phyloP scores from a whole-genome alignment of 75 land plant species.

The Cunninghamia lanceolata region DNA sequence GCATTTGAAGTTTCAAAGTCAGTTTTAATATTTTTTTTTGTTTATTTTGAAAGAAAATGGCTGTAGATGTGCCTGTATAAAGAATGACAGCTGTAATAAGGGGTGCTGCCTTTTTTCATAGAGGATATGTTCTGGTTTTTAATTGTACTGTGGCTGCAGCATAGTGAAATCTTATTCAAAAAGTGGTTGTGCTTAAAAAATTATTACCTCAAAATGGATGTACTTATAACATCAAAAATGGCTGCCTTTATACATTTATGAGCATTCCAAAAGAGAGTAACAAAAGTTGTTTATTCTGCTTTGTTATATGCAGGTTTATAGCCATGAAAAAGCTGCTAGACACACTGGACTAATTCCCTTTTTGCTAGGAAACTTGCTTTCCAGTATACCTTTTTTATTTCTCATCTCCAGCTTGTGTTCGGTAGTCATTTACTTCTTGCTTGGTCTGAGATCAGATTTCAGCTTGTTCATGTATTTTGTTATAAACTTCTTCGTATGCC shows the following conservation, averaged over 20 bases:
- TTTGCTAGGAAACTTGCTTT: constrained; percentile 24
- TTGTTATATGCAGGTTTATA: constrained; percentile 18
- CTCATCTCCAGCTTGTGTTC: constrained; percentile 22
- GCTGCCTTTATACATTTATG: not conserved
- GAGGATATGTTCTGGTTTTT: not conserved
- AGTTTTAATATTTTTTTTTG: not conserved
- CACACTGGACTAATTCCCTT: constrained; percentile 23
- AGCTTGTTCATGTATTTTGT: constrained; percentile 29
- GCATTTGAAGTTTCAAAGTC: not conserved
- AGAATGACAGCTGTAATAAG: not conserved
- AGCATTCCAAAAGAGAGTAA: not conserved
- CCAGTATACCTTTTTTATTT: constrained; percentile 28
- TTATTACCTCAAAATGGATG: not conserved
- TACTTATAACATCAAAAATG: not conserved
- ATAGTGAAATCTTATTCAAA: not conserved
- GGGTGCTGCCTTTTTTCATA: not conserved
- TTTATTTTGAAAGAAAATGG: not conserved
- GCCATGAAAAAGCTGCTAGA: constrained; percentile 16
- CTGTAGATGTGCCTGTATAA: not conserved
- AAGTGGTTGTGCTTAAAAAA: not conserved
- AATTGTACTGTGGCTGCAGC: not conserved
- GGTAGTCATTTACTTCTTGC: constrained; percentile 17
- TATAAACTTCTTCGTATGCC: constrained; percentile 27
- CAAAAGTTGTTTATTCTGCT: constrained; percentile 2
- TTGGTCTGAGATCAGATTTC: constrained; percentile 17